phyloP scores from a whole-genome alignment of 139 green algal genomes.

The Chloropicon primus region DNA sequence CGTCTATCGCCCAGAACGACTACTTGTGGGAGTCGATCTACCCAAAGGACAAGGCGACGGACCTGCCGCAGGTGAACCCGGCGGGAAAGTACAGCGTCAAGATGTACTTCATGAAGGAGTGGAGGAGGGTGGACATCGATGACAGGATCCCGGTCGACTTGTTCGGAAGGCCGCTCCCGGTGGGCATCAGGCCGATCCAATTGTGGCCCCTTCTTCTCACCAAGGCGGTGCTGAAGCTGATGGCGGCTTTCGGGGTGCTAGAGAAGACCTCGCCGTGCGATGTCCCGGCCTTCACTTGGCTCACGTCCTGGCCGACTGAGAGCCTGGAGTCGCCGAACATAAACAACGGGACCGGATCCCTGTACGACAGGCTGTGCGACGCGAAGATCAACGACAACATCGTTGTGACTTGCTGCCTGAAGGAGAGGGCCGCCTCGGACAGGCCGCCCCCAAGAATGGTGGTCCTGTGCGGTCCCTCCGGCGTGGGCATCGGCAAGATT shows the following conservation, averaged over 20 bases:
- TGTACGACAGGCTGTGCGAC: constrained; percentile 49
- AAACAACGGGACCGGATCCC: constrained; percentile 16
- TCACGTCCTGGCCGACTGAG: constrained; percentile 58
- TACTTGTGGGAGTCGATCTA: constrained; percentile 62
- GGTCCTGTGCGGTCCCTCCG: constrained; percentile 43
- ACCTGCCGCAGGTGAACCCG: constrained; percentile 20
- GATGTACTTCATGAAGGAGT: constrained; percentile 43
- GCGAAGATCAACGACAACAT: constrained; percentile 8
- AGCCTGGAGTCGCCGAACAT: constrained; percentile 30
- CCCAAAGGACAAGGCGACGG: constrained; percentile 37
- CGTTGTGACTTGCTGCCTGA: constrained; percentile 31
- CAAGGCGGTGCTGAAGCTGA: constrained; percentile 61
- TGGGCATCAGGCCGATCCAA: constrained; percentile 42
- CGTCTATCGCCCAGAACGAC: constrained; percentile 23
- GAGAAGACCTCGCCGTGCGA: constrained; percentile 8
- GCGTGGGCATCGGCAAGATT: constrained; percentile 31
- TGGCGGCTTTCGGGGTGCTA: constrained; percentile 21
- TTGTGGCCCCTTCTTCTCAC: constrained; percentile 64
- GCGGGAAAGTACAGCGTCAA: constrained; percentile 46
- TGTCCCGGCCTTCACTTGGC: constrained; percentile 44
- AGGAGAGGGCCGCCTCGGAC: constrained; percentile 30
- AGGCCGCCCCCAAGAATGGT: constrained; percentile 42
- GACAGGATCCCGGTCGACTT: constrained; percentile 63
- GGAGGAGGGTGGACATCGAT: constrained; percentile 54
- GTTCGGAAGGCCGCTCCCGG: constrained; percentile 45